Evolutionary conservation across 257 asterid species (phyloP).

Genomic region (Solanum pimpinellifolium): DNA sequence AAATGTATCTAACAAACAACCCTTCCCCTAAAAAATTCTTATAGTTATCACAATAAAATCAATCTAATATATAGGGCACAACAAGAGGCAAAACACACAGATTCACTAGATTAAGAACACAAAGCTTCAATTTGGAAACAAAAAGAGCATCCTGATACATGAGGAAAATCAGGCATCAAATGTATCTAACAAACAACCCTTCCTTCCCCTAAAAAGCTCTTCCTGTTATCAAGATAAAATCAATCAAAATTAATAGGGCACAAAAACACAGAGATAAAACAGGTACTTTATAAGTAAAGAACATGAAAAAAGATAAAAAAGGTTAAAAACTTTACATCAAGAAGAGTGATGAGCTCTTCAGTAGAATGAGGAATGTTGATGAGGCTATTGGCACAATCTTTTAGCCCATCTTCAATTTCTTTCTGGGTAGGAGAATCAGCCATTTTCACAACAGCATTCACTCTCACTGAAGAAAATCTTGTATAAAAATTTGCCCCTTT

Average conservation of each 20-base stretch:
- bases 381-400: background rate
- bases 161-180: background rate
- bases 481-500: background rate
- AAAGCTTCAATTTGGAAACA: background rate
- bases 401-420: background rate
- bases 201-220: background rate
- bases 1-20: no score
- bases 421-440: background rate
- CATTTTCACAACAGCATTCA: background rate
- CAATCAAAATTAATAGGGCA: background rate
- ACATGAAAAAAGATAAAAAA: background rate
- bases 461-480: background rate
- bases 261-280: background rate
- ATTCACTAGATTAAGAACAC: background rate
- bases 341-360: conserved; percentile 1
- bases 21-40: no score
- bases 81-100: background rate
- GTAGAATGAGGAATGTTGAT: background rate
- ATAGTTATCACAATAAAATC: no score
- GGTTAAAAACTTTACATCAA: background rate
- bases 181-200: background rate
- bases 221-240: background rate
- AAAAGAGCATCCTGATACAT: background rate
- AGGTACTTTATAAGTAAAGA: background rate
- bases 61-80: no score